Conservation (phyloP, 352 stramenopile genomes). For the Phytophthora pluvialis region DNA sequence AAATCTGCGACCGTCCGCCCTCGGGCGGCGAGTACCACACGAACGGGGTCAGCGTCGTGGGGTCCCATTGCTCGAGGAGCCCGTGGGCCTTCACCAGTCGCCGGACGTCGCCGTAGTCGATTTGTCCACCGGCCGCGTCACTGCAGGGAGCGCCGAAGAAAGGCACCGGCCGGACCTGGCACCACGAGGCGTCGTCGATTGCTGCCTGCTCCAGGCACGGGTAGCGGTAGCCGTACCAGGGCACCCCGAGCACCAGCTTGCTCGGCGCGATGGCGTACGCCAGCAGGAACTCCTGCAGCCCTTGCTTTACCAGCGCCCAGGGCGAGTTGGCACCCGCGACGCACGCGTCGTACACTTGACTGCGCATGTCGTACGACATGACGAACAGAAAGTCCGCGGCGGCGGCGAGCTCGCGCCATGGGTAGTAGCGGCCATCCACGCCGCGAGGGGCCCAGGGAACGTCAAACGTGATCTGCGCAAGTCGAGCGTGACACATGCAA, state of each 20-base stretch:
- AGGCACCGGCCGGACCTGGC: conserved; percentile 35
- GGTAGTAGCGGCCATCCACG: conserved; percentile 86
- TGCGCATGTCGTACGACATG: conserved; percentile 95
- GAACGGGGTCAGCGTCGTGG: conserved; percentile 61
- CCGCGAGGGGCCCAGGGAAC: conserved; percentile 79
- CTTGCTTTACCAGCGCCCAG: conserved; percentile 68
- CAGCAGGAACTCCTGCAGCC: conserved; percentile 79
- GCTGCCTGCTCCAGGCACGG: conserved; percentile 42
- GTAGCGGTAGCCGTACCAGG: conserved; percentile 94
- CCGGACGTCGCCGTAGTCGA: conserved; percentile 64
- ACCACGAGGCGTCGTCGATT: conserved; percentile 33
- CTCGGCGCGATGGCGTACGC: conserved; percentile 55
- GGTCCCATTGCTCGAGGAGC: conserved; percentile 56
- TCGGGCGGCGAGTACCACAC: conserved; percentile 32
- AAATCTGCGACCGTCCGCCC: conserved; percentile 53
- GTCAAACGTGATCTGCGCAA: conserved; percentile 77
- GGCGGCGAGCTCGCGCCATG: conserved; percentile 72
- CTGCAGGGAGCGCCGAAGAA: conserved; percentile 84
- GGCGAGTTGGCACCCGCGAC: conserved; percentile 88
- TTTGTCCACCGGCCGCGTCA: conserved; percentile 69
- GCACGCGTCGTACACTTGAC: conserved; percentile 92
- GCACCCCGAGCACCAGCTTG: conserved; percentile 91
- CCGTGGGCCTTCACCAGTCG: conserved; percentile 39
- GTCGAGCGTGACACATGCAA: conserved; percentile 5
- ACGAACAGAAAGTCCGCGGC: conserved; percentile 89